Conservation (phyloP, 495 filamentous ascomycete genomes). For the Neurospora sp. region DNA sequence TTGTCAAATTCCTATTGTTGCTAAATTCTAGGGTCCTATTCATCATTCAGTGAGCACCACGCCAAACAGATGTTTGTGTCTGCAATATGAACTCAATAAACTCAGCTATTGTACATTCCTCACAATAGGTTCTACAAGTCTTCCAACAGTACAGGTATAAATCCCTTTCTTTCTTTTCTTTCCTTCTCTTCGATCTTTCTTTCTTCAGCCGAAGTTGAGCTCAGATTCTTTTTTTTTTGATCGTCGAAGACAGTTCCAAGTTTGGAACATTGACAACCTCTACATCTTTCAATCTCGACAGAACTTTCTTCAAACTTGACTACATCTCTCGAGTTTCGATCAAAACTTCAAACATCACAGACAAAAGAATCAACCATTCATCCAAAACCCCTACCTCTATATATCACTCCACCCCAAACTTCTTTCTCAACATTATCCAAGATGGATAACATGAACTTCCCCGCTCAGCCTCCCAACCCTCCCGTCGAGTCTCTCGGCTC, state of each 20-base stretch:
- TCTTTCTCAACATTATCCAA: background rate
- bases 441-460: background rate
- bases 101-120: background rate
- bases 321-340: background rate
- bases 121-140: background rate
- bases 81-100: background rate
- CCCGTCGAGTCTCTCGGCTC: background rate
- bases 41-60: background rate
- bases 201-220: background rate
- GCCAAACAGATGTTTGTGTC: background rate
- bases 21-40: background rate
- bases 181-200: background rate
- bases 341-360: background rate
- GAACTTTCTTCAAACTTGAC: background rate
- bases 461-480: background rate
- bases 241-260: background rate
- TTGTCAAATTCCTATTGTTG: background rate
- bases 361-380: background rate
- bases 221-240: background rate
- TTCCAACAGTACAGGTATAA: background rate
- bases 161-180: background rate
- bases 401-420: background rate
- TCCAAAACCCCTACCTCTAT: background rate
- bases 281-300: background rate
- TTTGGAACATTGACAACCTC: background rate